phyloP scores from a whole-genome alignment of 106 monocot genomes.

The Xerophyta viscosa region DNA sequence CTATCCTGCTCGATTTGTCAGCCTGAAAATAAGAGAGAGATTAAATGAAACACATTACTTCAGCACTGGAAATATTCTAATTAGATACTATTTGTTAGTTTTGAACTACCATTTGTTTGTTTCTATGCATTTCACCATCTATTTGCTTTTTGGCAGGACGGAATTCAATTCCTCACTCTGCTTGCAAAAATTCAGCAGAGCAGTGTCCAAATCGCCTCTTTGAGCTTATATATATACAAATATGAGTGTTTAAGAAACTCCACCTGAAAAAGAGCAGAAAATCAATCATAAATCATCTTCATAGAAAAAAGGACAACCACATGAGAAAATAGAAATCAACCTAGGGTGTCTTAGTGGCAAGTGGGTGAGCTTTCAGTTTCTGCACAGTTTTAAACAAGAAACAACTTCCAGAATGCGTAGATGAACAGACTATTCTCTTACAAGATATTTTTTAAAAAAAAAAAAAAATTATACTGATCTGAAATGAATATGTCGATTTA shows the following conservation, averaged over 20 bases:
- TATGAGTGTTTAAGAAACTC: conserved; percentile 85
- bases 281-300: too few relatives aligned
- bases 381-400: conserved; percentile 18
- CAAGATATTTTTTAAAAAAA: too few relatives aligned
- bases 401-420: neutral
- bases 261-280: conserved; percentile 41
- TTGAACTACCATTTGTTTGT: conserved; percentile 57
- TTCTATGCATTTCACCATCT: conserved; percentile 55
- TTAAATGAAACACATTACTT: too few relatives aligned
- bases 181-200: conserved; percentile 93
- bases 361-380: conserved; percentile 97
- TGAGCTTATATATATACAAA: conserved; percentile 88
- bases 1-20: conserved; percentile 74
- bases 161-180: conserved; percentile 86
- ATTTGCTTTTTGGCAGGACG: conserved; percentile 86
- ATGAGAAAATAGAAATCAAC: conserved; percentile 19
- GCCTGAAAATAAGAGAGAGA: conserved; percentile 14
- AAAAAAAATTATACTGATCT: conserved; percentile 33
- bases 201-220: conserved; percentile 72
- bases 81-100: neutral
- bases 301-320: too few relatives aligned
- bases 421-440: too few relatives aligned
- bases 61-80: too few relatives aligned
- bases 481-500: conserved; percentile 81
- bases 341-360: conserved; percentile 87